A percentile compares a stretch with the other conserved stretches of the same genome.
These are phyloP conservation scores for Trichosporon faecale DNA, from an alignment of 1,284 basidiomycete genomes.

Conservation along the genomic window DNA sequence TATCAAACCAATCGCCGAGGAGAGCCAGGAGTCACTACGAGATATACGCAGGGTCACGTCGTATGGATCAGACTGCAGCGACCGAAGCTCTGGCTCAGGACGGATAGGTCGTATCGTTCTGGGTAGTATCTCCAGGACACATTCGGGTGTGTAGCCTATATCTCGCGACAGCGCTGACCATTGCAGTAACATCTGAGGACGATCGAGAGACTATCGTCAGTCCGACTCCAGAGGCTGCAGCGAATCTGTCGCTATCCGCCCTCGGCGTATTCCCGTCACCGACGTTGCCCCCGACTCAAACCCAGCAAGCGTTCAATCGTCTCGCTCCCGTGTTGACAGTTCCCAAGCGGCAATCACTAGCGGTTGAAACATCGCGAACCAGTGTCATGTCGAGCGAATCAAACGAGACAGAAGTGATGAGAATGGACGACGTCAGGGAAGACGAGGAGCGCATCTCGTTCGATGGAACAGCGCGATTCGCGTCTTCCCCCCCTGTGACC, in stretches of 20 bases:
- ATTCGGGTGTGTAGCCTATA: not conserved
- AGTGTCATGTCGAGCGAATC: constrained; percentile 7
- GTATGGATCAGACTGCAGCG: not conserved
- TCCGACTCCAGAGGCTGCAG: not conserved
- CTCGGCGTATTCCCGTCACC: constrained; percentile 4
- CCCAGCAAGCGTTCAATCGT: not conserved
- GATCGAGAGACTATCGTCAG: not conserved
- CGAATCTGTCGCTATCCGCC: constrained; percentile 2
- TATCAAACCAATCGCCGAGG: not conserved
- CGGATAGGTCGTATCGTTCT: not conserved
- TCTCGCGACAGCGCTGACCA: not conserved
- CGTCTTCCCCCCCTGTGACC: not conserved
- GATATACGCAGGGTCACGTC: not conserved
- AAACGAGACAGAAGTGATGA: constrained; percentile 2
- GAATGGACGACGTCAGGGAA: not conserved
- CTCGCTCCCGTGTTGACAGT: constrained; percentile 1
- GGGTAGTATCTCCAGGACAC: not conserved
- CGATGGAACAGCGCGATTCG: not conserved
- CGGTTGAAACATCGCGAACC: constrained; percentile 11
- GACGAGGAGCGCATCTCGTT: not conserved
- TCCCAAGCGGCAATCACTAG: constrained; percentile 14
- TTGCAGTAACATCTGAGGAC: not conserved
- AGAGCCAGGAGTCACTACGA: not conserved
- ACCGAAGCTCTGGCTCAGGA: not conserved
- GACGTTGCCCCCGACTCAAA: not conserved